A percentile compares a stretch with the other conserved stretches of the same genome.
These are phyloP conservation scores for Pholiota molesta DNA, from an alignment of 768 basidiomycete genomes.

Conservation along the genomic window DNA sequence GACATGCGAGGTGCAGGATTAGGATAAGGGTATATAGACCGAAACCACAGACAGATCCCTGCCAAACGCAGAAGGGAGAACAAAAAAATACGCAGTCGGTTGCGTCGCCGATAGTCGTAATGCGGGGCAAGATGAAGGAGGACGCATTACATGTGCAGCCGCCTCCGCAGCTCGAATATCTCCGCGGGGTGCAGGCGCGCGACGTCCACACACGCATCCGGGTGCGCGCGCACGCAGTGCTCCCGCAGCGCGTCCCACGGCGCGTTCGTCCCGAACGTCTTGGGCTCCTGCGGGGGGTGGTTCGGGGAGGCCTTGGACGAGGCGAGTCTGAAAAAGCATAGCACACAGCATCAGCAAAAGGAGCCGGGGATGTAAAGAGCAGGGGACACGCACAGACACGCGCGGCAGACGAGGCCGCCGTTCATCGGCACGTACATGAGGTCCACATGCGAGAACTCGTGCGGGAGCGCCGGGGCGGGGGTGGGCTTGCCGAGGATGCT, in stretches of 20 bases:
- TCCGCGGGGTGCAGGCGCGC: slow-evolving; percentile 35
- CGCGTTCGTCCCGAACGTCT: slow-evolving; percentile 30
- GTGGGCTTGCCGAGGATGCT: not conserved
- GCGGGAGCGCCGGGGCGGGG: slow-evolving; percentile 2
- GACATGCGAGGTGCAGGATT: not conserved
- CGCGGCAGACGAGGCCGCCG: slow-evolving; percentile 37
- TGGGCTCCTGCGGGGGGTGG: slow-evolving; percentile 14
- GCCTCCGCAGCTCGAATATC: slow-evolving; percentile 35
- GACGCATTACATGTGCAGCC: slow-evolving; percentile 17
- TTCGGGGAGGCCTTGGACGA: slow-evolving; percentile 11
- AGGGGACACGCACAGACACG: slow-evolving; percentile 36
- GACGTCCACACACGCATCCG: slow-evolving; percentile 37
- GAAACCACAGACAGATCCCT: not conserved
- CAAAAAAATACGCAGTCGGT: not conserved
- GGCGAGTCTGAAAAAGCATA: not conserved
- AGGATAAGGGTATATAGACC: not conserved
- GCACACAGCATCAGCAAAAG: no score
- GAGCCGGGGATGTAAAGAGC: not conserved
- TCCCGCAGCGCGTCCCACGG: slow-evolving; percentile 39
- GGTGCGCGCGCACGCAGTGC: slow-evolving; percentile 37
- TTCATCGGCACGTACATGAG: slow-evolving; percentile 38
- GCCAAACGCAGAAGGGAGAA: not conserved
- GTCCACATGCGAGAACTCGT: slow-evolving; percentile 36
- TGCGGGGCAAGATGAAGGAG: no score
- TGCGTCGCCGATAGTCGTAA: no score